Evolutionary conservation across 2,329 filamentous ascomycete genomes (phyloP), one percentile per base, ranked within the genome.

Genomic region (Microsporum ferrugineum): DNA sequence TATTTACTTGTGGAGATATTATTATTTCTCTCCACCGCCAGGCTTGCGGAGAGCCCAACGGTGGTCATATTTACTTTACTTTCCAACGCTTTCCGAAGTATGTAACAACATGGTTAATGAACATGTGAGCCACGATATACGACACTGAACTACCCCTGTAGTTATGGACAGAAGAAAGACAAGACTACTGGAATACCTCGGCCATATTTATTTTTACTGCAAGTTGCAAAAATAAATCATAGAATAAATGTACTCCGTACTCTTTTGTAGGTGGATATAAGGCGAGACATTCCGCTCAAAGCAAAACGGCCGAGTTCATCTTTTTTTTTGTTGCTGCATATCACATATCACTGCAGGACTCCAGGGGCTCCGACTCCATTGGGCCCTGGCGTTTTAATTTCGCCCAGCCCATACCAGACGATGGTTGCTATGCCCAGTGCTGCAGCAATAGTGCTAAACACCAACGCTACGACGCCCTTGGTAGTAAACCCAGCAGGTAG

Each of bases 401-500:
- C 61, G 10, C 59, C 61, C 58, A 63, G 31, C 10, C 61, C 61
- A 45, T 88, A 91, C 80, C 85, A 86, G 2, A 77, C 80, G 61
- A 92, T 84, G 14, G 84, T 81, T 0, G 74, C 78, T 67, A 90
- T 79, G 5, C 89, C 88, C 4, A 88, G 66, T 47, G 90, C 76
- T 2, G 88, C 89, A 27, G 80, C 80, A 10, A 90, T 64, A 62
- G 81, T 81, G 70, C 86, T 89, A 69, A 91, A 88, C 2, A 85
- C 84, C 65, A 92, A 74, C 27, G 88, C 88, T 5, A 89, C 80
- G 39, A 88, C 87, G 2, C 88, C 88, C 34, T 80, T 79, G 0
- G 83, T 71, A 0, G 85, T 88, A 70, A 91, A 90, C 1, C 88
- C 88, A 1, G 75, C 78, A 0, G 87, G 87, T 12, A 91, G 70